These are phyloP conservation scores for Climacium dendroides DNA, from an alignment of 225 moss, liverwort and hornwort genomes.

Conservation along the genomic window DNA sequence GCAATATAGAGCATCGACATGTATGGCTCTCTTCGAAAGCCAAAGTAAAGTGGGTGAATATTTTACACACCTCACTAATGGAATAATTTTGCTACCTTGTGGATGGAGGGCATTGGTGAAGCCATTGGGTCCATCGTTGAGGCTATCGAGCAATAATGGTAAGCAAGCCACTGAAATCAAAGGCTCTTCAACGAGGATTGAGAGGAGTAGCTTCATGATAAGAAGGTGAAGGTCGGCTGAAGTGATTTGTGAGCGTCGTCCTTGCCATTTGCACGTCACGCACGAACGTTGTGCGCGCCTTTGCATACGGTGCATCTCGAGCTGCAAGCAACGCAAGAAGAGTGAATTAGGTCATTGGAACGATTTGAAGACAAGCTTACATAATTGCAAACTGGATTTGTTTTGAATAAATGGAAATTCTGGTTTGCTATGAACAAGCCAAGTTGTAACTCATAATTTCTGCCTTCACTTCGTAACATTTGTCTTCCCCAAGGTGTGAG, in stretches of 20 bases:
- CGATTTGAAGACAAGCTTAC: neutral
- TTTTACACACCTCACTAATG: neutral
- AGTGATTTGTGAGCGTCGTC: constrained; percentile 18
- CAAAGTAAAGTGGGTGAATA: neutral
- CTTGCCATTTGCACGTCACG: constrained; percentile 48
- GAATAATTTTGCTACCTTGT: neutral
- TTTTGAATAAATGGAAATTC: neutral
- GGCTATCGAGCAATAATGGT: neutral
- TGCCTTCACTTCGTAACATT: neutral
- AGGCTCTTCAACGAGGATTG: constrained; percentile 6
- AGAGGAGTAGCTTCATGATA: constrained; percentile 18
- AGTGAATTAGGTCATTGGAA: neutral
- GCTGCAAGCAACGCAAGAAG: constrained; percentile 7
- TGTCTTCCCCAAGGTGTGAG: neutral
- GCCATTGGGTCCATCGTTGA: neutral
- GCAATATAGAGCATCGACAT: neutral
- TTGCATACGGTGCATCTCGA: constrained; percentile 45
- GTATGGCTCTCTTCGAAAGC: neutral
- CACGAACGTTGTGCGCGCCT: constrained; percentile 46
- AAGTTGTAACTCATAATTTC: neutral
- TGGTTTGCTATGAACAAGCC: neutral
- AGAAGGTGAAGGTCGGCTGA: constrained; percentile 14
- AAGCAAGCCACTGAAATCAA: neutral
- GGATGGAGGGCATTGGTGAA: neutral
- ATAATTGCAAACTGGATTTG: neutral